Base-by-base conservation (phyloP, 208 protist genomes). In the Borovskyia barvae region DNA sequence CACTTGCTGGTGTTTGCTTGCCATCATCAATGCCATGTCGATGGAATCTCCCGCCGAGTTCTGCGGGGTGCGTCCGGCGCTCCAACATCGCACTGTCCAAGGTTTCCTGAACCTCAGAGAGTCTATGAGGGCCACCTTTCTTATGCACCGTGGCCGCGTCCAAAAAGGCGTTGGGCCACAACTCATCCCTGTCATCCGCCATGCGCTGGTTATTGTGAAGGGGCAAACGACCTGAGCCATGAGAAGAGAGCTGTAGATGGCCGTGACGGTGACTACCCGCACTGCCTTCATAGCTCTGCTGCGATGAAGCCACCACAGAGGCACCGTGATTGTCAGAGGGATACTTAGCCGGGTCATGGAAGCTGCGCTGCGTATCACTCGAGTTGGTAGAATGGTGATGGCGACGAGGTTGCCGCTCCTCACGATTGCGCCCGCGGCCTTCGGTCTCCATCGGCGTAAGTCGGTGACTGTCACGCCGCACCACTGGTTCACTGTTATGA, bases 111-210 rank as follows among this genome's bases (percentile, higher is more conserved):
- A n/a, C n/a, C 28, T 75, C 57, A 0, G 62, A 43, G 17, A 74
- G 50, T 9, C 68, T 42, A 19, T 52, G 33, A 15, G 74, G 74
- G 24, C 29, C 41, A 5, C 74, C 67, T 35, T 80, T 80, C 74
- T 75, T 80, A 20, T 75, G 67, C 48, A 80, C 36, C 3, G 66
- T 64, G 9, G 72, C 65, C 0, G 58, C 12, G 43, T 56, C 61
- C 12, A 74, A 28, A 41, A 79, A 79, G 39, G 69, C 57, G 17
- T 26, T 45, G 0, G 72, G 72, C 72, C 72, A 79, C 43, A 55
- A 54, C 35, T 39, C 35, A 32, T 49, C 48, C 7, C 35, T 20
- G n/a, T 8, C 28, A 28, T 25, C 15, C 15, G n/a, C 46, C 12
- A 53, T 41, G n/a, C 52, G 46, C 4, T 24, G 29, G 54, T 24